Conservation (phyloP, 2,329 filamentous ascomycete species). For the Dactylellina sp. region DNA sequence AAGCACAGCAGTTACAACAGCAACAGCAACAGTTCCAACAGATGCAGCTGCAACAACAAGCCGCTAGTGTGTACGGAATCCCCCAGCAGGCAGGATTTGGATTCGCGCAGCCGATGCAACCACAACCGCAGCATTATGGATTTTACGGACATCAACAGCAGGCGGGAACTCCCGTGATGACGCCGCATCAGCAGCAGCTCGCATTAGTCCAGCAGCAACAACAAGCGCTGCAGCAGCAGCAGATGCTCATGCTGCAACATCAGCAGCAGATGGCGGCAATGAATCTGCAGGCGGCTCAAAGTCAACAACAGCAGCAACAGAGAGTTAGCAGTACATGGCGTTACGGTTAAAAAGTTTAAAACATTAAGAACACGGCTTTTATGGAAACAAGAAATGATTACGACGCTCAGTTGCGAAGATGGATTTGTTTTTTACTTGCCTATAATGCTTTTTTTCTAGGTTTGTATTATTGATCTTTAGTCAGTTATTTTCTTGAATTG, state of each 20-base stretch:
- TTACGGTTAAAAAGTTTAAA: conserved; percentile 19
- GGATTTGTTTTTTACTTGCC: too few species aligned
- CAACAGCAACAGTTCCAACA: conserved; percentile 3
- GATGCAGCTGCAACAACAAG: conserved; percentile 61
- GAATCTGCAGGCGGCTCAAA: conserved; percentile 5
- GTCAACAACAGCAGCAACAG: conserved; percentile 5
- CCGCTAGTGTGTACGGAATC: conserved; percentile 58
- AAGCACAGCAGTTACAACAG: conserved; percentile 60
- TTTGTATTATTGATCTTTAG: conserved; percentile 23
- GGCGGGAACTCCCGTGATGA: neutral
- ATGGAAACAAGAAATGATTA: too few species aligned
- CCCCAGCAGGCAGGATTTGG: conserved; percentile 40
- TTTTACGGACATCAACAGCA: conserved; percentile 57
- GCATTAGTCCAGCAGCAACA: conserved; percentile 35
- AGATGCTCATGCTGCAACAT: conserved; percentile 4
- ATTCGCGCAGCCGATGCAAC: conserved; percentile 59
- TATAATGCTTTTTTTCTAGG: too few species aligned
- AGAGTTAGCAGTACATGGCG: conserved; percentile 23
- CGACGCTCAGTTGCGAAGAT: neutral
- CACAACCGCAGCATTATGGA: conserved; percentile 60
- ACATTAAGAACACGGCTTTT: too few species aligned
- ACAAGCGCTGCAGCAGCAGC: conserved; percentile 37
- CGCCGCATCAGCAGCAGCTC: conserved; percentile 26
- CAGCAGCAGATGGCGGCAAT: neutral
- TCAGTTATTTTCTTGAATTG: too few species aligned